Evolutionary conservation across 208 protist genomes (phyloP).

Genomic region (Acanthamoeba triangularis): DNA sequence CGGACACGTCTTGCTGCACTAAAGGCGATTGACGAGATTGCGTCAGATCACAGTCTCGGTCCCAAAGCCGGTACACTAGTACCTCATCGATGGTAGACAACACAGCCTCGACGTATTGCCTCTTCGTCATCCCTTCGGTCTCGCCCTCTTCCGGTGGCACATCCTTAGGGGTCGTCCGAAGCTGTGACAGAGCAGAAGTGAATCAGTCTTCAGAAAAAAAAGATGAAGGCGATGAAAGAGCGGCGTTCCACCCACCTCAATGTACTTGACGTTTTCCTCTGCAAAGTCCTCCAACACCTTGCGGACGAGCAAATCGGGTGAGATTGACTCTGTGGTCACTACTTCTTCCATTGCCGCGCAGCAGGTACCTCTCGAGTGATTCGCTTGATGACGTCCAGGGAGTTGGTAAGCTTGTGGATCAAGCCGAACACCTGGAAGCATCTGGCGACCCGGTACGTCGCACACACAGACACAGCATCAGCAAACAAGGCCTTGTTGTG

Average conservation of each 20-base stretch:
- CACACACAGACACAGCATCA: not conserved
- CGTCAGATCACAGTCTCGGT: not conserved
- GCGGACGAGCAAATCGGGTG: not conserved
- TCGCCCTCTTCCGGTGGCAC: not conserved
- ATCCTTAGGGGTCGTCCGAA: constrained; percentile 42
- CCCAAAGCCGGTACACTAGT: not conserved
- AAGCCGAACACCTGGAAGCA: constrained; percentile 59
- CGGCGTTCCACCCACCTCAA: not conserved
- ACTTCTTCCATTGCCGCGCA: no score
- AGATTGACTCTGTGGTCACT: no score
- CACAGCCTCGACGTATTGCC: constrained; percentile 36
- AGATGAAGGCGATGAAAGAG: not conserved
- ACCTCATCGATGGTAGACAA: constrained; percentile 45
- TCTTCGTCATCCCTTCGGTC: constrained; percentile 39
- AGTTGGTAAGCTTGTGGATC: constrained; percentile 63
- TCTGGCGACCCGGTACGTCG: not conserved
- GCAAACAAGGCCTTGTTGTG: not conserved
- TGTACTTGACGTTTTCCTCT: constrained; percentile 55
- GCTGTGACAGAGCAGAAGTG: not conserved
- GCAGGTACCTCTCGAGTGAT: constrained; percentile 26
- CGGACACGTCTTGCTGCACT: not conserved
- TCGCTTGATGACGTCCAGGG: constrained; percentile 38
- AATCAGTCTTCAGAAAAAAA: not conserved
- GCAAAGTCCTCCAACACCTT: constrained; percentile 59
- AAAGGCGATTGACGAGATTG: not conserved